These are phyloP conservation scores for Rhizoclosmatium hyalinum DNA, from an alignment of 371 early-diverging fungal genomes.

Conservation along the genomic window DNA sequence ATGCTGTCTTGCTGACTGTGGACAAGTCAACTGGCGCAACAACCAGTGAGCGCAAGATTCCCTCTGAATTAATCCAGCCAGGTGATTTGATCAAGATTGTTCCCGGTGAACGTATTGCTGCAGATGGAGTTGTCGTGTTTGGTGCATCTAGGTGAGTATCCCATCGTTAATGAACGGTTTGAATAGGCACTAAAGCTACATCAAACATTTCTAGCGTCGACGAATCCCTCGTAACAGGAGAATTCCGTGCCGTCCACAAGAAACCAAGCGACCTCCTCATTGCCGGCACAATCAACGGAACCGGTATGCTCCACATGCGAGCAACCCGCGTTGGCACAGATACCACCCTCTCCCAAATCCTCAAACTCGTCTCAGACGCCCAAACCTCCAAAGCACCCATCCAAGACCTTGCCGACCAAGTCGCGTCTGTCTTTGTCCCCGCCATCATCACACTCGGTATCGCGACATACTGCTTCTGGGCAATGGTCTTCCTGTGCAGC, in stretches of 20 bases:
- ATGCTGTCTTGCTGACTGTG: constrained; percentile 67
- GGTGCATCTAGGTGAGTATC: constrained; percentile 69
- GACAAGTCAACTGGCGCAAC: constrained; percentile 48
- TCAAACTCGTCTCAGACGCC: constrained; percentile 88
- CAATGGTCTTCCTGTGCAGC: constrained; percentile 57
- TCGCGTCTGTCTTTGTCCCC: constrained; percentile 93
- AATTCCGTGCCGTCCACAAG: constrained; percentile 89
- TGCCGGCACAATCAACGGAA: constrained; percentile 93
- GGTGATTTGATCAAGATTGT: constrained; percentile 85
- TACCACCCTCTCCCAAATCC: constrained; percentile 83
- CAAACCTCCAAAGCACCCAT: constrained; percentile 88
- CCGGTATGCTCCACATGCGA: constrained; percentile 68
- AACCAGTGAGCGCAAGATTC: constrained; percentile 74
- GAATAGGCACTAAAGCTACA: background rate
- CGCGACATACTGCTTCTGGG: constrained; percentile 82
- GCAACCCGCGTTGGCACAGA: constrained; percentile 83
- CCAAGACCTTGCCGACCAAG: constrained; percentile 79
- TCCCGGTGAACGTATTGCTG: constrained; percentile 93
- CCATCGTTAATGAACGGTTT: too few relatives aligned
- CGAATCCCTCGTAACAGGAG: constrained; percentile 99
- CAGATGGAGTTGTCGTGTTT: constrained; percentile 87
- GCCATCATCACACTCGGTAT: constrained; percentile 74
- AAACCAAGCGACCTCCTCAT: constrained; percentile 72
- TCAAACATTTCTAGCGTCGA: constrained; percentile 65
- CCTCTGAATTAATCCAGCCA: constrained; percentile 83